Evolutionary conservation across 2,329 filamentous ascomycete genomes (phyloP), one percentile per base, ranked within the genome.

Genomic region (Coniochaeta pulveracea): DNA sequence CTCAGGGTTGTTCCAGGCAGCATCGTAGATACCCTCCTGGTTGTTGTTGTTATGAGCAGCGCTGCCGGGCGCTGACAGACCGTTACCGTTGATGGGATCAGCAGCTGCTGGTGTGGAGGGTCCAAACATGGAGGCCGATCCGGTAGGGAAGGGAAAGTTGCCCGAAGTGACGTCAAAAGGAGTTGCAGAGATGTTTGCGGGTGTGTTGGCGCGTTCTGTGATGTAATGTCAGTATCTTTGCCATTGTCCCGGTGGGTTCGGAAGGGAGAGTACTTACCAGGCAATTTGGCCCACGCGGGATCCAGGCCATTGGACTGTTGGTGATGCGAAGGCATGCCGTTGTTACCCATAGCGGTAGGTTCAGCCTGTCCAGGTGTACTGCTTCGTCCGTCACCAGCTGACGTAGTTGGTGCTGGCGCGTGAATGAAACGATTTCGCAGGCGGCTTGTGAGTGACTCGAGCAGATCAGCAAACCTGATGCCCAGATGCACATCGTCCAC

Each of bases 401-500:
- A 42, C 10, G 42, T 19, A 4, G 47, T 55, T 39, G 62, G 57
- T 4, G 64, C 63, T 5, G 73, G 70, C 41, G 59, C 79, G 57
- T 66, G 82, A 51, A 75, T 85, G 46, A 91, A 85, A 6, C 81
- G 72, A 44, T 78, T 76, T 34, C 82, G 72, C 40, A 89, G 66
- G 16, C 82, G 70, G 39, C 78, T 77, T 0, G 81, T 86, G 25
- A 91, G 60, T 2, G 79, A 83, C 47, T 86, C 78, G n/a, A 89
- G 71, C 30, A 89, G 69, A 47, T 88, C 82, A 12, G 84, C 82
- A 46, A 91, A 91, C 6, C 83, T 73, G 38, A 82, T 85, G n/a
- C 80, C 83, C 4, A 91, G 67, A 51, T 91, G 84, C 6, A 89
- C 82, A 44, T 91, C 84, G 47, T 91, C 84, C 4, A 89, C 83